Percentiles rank a stretch among this genome's conserved stretches.
Conservation (phyloP, 257 asterid genomes). For the Nicotiana paniculata region DNA sequence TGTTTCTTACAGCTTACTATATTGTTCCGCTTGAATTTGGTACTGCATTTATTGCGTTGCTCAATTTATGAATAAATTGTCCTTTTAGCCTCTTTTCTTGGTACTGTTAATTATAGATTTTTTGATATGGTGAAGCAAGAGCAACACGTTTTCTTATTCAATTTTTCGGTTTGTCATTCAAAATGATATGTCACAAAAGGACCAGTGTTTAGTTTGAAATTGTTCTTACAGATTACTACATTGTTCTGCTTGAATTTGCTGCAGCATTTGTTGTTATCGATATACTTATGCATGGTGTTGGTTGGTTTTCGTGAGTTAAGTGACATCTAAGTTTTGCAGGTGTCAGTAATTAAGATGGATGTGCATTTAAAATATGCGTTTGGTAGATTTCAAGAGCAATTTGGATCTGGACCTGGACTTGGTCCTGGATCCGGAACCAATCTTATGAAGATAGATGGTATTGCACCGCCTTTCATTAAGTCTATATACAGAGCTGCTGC, state of each 20-base stretch:
- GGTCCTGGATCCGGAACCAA: conserved; percentile 55
- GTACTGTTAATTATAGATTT: too few relatives aligned
- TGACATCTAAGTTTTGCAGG: conserved; percentile 12
- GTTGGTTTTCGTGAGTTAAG: neutral
- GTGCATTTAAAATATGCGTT: conserved; percentile 42
- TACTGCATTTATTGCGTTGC: neutral
- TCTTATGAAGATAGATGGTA: conserved; percentile 38
- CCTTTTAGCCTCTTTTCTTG: too few relatives aligned
- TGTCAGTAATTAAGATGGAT: conserved; percentile 24
- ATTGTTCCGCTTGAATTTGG: neutral
- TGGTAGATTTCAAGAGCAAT: conserved; percentile 43
- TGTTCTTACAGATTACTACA: neutral
- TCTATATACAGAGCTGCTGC: conserved; percentile 47
- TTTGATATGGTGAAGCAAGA: too few relatives aligned
- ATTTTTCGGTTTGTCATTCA: neutral
- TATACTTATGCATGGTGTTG: neutral
- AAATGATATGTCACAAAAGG: neutral
- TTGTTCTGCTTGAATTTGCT: neutral
- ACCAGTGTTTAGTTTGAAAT: neutral
- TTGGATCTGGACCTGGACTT: conserved; percentile 55
- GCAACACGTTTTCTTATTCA: neutral
- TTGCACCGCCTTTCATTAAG: conserved; percentile 26
- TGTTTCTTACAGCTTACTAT: neutral
- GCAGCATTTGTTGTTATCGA: neutral
- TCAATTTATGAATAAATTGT: too few relatives aligned